Evolutionary conservation across 2,329 filamentous ascomycete genomes (phyloP), one percentile per base, ranked within the genome.

Genomic region (Ophiostoma perfectum): DNA sequence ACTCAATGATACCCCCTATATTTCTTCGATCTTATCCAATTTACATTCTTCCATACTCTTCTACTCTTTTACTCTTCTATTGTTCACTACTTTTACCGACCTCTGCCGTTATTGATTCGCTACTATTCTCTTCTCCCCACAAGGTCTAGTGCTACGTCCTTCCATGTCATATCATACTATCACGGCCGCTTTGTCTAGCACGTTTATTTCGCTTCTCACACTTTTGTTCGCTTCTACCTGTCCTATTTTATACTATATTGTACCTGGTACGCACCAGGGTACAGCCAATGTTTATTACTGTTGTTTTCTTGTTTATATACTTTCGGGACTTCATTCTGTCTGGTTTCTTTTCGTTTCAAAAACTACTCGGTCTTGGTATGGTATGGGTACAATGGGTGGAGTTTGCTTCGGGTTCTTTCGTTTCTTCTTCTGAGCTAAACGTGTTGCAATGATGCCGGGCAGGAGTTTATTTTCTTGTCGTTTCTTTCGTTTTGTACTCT

Each of bases 161-260:
- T 42, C 8, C 64, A 66, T 66, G 55, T 67, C 63, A 44, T 67
- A 65, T 52, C 58, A 65, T 68, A 66, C 36, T 64, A 39, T 63
- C 42, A 69, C 65, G 68, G 68, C 68, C 66, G 64, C 36, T 52
- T 66, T 62, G 8, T 66, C 41, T 42, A 27, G 27, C 27, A 27
- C 27, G 27, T 27, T 27, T 27, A 27, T 55, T 55, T 55, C 27
- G 12, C 16, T 55, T 36, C n/a, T 27, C 18, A 36, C n/a, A 64
- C 14, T 58, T 64, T 58, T 64, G 7, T 67, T 49, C 47, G 4
- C 47, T 42, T 52, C 11, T 67, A 18, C 45, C 41, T n/a, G 5
- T 42, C 12, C 4, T 55, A n/a, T 44, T 64, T 16, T 62, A n/a
- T 36, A 41, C 8, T 58, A 36, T 63, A 41, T 9, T 27, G 18